Base-by-base conservation (phyloP, 495 filamentous ascomycete species). In the Aspergillus leporis region DNA sequence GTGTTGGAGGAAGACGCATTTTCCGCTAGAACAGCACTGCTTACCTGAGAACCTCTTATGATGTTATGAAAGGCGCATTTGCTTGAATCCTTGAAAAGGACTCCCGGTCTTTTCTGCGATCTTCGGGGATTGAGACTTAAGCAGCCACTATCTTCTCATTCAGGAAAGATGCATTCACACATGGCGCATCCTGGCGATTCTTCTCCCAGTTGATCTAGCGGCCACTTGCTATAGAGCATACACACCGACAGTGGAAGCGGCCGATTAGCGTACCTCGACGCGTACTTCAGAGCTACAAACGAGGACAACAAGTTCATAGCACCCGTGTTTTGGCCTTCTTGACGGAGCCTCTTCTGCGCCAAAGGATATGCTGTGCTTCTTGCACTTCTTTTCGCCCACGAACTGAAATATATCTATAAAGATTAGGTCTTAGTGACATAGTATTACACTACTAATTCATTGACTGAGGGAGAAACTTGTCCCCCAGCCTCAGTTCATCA, bases 1-100 rank as follows among this genome's bases (percentile, higher is more conserved):
- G 65, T 61, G 71, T 69, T 40, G 74, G 83, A 48, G 87, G 88
- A 2, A 80, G 83, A 47, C 75, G 85, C 53, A 71, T 91, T 12
- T 89, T 92, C 57, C 84, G 83, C 60, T 91, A 53, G 48, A 62
- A 38, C 21, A 32, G 38, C 14, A 41, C 38, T 41, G 38, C 14
- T 41, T 16, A 3, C 14, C 16, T 18, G 38, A 41, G 14, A 2
- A 41, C 6, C 12, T n/a, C 16, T 41, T 41, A 41, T n/a, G 38
- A 41, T 41, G 38, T 16, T 41, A 41, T 14, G 38, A 41, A 41
- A 3, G 13, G 12, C 38, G 5, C 7, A 38, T 12, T 38, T 14
- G 14, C 34, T 14, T 38, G 34, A 14, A 38, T 38, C 3, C 34
- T 38, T 6, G 14, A 38, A 38, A 6, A 38, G 5, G 30, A 13